These are phyloP conservation scores for Melanomma pulvis-pyrius DNA, from an alignment of 495 filamentous ascomycete species.

Conservation along the genomic window DNA sequence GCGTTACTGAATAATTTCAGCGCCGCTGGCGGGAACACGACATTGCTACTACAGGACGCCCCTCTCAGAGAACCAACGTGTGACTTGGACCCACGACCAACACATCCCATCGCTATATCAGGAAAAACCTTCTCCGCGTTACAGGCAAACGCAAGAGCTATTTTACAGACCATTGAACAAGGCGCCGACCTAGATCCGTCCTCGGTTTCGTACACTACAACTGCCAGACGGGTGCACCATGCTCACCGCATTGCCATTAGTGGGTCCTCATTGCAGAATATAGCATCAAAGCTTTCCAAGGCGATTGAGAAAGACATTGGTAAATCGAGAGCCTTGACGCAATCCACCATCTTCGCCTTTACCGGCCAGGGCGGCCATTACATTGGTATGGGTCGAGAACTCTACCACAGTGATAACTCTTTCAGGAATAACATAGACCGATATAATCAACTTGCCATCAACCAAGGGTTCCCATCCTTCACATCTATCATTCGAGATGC, in stretches of 20 bases:
- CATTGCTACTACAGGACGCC: slow-evolving; percentile 48
- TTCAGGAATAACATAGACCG: slow-evolving; percentile 41
- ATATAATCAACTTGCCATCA: slow-evolving; percentile 46
- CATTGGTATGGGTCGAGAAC: slow-evolving; percentile 42
- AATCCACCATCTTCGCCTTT: slow-evolving; percentile 23
- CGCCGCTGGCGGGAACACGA: slow-evolving; percentile 40
- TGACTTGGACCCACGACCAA: slow-evolving; percentile 39
- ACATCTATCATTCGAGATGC: too few relatives aligned
- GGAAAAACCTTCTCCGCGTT: slow-evolving; percentile 49
- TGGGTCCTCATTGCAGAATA: slow-evolving; percentile 42
- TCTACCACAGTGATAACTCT: too few relatives aligned
- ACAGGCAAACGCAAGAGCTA: slow-evolving; percentile 41
- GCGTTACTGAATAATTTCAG: slow-evolving; percentile 39
- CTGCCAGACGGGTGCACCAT: slow-evolving; percentile 31
- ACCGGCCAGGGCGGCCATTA: slow-evolving; percentile 23
- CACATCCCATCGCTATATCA: slow-evolving; percentile 41
- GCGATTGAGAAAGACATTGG: slow-evolving; percentile 28
- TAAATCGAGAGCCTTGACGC: slow-evolving; percentile 35
- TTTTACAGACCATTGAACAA: slow-evolving; percentile 45
- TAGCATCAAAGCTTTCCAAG: background rate
- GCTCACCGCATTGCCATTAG: slow-evolving; percentile 13
- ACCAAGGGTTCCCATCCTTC: too few relatives aligned
- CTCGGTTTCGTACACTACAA: slow-evolving; percentile 49
- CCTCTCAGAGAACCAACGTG: slow-evolving; percentile 8
- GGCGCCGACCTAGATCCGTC: slow-evolving; percentile 35